Evolutionary conservation across 805 yeast species (phyloP), one percentile per base, ranked within the genome.

Genomic region (Hanseniaspora vineae): DNA sequence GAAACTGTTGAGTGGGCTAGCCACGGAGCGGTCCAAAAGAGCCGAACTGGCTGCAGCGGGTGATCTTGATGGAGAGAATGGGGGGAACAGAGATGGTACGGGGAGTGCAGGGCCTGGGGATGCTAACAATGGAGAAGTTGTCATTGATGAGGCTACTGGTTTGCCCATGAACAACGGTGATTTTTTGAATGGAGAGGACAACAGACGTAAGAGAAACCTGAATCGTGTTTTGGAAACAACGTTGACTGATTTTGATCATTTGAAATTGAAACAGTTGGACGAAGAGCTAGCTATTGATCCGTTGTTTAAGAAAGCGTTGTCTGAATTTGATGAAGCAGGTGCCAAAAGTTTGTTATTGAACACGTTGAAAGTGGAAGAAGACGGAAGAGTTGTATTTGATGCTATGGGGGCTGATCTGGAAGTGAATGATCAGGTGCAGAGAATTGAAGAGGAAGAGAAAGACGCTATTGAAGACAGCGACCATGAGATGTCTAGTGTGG

Each of bases 271-370:
- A 55, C 73, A 77, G 49, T 62, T 80, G 44, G 87, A 81, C 45
- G 77, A 76, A 58, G 87, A 80, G 55, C 61, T 80, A 19, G 72
- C 72, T 35, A 78, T 81, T 35, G 90, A 84, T 62, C 90, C 90
- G 0, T 66, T 84, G 31, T 84, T 84, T 61, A 81, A 80, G 54
- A 81, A 80, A 56, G 82, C 86, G 0, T 66, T 83, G 45, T 78
- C 87, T 0, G 89, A 82, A 46, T 83, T 83, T 55, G 92, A 84
- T 59, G 90, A 83, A 65, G 89, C 89, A 39, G 90, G 92, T 2
- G 81, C 90, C 8, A 83, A 80, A 57, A 76, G 84, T 50, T 66
- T 84, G 45, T 62, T 83, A 42, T 59, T 81, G 51, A 83, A 83
- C 52, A 76, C 84, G 0, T 68, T 83, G 42, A 69, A 70, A 51